A percentile compares a stretch with the other conserved stretches of the same genome.
phyloP scores from a whole-genome alignment of 192 early-diverging fungal genomes.

The Paraglomus brasilianum region DNA sequence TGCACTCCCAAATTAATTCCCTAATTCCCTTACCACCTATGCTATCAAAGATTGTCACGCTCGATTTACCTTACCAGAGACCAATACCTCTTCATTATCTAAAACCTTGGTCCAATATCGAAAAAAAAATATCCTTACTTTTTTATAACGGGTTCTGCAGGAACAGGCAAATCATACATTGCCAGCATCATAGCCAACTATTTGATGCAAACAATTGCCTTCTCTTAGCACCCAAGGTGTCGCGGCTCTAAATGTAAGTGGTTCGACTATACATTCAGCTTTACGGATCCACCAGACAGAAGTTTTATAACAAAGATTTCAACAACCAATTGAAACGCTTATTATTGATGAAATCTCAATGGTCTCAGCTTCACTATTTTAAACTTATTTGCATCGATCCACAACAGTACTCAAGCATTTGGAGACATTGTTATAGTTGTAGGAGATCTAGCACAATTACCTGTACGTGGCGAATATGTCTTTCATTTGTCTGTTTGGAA shows the following conservation, averaged over 20 bases:
- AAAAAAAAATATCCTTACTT: slow-evolving; percentile 5
- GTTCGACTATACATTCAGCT: slow-evolving; percentile 4
- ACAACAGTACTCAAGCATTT: neutral
- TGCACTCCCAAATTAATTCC: slow-evolving; percentile 2
- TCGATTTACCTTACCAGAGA: neutral
- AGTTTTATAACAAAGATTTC: neutral
- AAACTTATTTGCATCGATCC: neutral
- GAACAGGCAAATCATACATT: slow-evolving; percentile 10
- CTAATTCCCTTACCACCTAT: neutral
- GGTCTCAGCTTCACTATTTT: neutral
- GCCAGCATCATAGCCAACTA: neutral
- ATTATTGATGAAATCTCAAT: slow-evolving; percentile 9
- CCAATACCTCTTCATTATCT: neutral
- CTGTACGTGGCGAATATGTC: neutral
- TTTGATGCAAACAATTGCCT: neutral
- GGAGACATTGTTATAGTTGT: neutral
- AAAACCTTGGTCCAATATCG: neutral
- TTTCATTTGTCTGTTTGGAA: slow-evolving; percentile 15
- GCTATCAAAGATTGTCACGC: neutral
- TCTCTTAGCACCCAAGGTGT: slow-evolving; percentile 23
- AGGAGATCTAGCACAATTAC: slow-evolving; percentile 17
- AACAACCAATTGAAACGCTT: neutral
- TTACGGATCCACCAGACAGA: neutral
- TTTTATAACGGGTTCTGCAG: slow-evolving; percentile 9
- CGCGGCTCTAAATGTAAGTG: slow-evolving; percentile 26